Percentiles rank a stretch among this genome's conserved stretches.
These are phyloP conservation scores for Yamadazyma blattariae DNA, from an alignment of 1,139 yeast species.

Conservation along the genomic window DNA sequence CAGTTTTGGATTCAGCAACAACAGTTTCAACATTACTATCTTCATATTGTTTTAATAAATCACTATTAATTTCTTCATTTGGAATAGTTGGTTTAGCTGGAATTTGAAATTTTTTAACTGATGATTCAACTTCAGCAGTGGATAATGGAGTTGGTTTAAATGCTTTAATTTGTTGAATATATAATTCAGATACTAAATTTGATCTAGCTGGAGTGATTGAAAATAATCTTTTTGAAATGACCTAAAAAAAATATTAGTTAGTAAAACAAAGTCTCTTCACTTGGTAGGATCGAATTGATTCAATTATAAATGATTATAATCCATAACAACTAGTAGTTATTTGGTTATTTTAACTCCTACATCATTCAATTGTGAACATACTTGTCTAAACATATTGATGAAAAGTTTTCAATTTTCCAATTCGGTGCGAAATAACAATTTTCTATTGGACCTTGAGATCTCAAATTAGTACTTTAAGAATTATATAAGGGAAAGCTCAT, in stretches of 20 bases:
- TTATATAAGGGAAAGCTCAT: too few relatives aligned
- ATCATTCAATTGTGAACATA: too few relatives aligned
- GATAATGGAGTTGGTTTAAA: constrained; percentile 82
- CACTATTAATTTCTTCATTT: constrained; percentile 68
- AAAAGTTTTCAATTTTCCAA: constrained; percentile 7
- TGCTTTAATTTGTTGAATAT: constrained; percentile 80
- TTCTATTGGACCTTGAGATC: constrained; percentile 7
- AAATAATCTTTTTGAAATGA: constrained; percentile 41
- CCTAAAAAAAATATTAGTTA: constrained; percentile 27
- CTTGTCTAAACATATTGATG: constrained; percentile 17
- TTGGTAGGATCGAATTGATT: too few relatives aligned
- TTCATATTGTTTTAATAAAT: constrained; percentile 75
- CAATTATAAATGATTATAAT: too few relatives aligned
- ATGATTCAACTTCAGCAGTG: constrained; percentile 71
- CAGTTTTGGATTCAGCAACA: constrained; percentile 36
- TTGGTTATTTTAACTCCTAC: too few relatives aligned
- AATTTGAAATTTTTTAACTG: constrained; percentile 77
- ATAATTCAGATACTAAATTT: constrained; percentile 80
- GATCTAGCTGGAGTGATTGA: constrained; percentile 44
- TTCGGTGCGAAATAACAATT: constrained; percentile 8
- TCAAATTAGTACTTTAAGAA: too few relatives aligned
- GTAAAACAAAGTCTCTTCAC: constrained; percentile 12
- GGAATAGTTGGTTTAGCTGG: constrained; percentile 78
- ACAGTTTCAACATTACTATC: constrained; percentile 63
- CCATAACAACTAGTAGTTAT: too few relatives aligned